Conservation (phyloP, 2,329 filamentous ascomycete species). For the Cyphellophora europaea region DNA sequence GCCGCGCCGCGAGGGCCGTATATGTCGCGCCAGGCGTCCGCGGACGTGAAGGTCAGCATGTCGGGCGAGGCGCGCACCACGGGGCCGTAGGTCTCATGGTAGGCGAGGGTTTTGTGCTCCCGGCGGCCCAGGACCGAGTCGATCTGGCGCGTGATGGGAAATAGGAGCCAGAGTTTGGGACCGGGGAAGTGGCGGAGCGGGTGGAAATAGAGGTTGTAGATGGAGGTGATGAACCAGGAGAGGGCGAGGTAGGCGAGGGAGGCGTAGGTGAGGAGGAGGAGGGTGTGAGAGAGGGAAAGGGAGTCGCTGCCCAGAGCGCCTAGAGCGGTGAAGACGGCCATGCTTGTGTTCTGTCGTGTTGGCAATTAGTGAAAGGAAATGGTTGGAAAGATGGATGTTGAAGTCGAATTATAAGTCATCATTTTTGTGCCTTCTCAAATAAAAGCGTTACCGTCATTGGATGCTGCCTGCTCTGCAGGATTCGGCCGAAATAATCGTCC, state of each 20-base stretch:
- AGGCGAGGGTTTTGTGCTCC: constrained; percentile 3
- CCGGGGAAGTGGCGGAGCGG: constrained; percentile 21
- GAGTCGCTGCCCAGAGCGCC: no score
- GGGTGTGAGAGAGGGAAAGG: no score
- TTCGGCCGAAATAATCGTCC: no score
- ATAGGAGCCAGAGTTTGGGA: constrained; percentile 16
- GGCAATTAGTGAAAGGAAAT: no score
- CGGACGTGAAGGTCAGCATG: constrained; percentile 20
- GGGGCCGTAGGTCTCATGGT: neutral
- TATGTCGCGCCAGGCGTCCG: constrained; percentile 23
- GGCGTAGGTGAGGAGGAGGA: neutral
- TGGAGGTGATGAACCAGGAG: neutral
- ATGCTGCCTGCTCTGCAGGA: no score
- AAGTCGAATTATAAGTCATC: no score
- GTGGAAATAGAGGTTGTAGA: constrained; percentile 17
- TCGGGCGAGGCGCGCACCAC: constrained; percentile 10
- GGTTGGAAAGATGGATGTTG: no score
- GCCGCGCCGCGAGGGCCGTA: constrained; percentile 17
- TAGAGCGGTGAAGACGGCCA: no score
- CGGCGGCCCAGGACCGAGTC: constrained; percentile 6
- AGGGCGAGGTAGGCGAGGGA: neutral
- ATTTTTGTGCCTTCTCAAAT: no score
- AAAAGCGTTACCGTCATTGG: no score
- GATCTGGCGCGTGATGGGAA: constrained; percentile 13
- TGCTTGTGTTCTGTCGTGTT: no score